Conservation (phyloP, 2,329 filamentous ascomycete species). For the Exophiala spinifera region DNA sequence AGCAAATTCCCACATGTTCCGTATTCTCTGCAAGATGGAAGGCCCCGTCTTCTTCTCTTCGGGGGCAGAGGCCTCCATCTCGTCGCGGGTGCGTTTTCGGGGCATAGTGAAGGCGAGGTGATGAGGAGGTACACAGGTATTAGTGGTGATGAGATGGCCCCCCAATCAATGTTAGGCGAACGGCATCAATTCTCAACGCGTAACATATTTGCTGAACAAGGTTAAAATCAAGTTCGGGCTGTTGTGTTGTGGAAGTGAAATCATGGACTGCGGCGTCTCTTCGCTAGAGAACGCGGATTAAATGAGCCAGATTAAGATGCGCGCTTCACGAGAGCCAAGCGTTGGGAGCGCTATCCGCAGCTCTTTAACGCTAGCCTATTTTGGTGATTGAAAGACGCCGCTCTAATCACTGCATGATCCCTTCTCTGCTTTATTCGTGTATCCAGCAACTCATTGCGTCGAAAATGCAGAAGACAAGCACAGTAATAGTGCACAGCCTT, state of each 20-base stretch:
- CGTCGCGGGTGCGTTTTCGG: conserved; percentile 55
- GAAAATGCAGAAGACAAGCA: no score
- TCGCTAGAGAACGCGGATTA: conserved; percentile 4
- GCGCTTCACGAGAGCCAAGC: not conserved
- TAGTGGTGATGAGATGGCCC: not conserved
- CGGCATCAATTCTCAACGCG: not conserved
- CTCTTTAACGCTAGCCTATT: no score
- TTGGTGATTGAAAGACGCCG: no score
- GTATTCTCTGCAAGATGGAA: conserved; percentile 62
- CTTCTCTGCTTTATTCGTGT: no score
- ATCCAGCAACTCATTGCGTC: no score
- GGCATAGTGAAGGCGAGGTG: conserved; percentile 32
- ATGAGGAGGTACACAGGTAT: not conserved
- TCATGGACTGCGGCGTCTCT: conserved; percentile 2
- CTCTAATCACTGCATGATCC: no score
- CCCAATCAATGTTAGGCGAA: not conserved
- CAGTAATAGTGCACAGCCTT: no score
- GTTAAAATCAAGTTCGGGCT: not conserved
- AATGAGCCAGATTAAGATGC: not conserved
- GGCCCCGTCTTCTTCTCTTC: conserved; percentile 40
- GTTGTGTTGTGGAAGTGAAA: not conserved
- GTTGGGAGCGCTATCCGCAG: not conserved
- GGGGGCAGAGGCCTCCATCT: conserved; percentile 52
- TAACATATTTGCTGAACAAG: not conserved
- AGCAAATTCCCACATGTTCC: conserved; percentile 94